A percentile compares a stretch with the other conserved stretches of the same genome.
Evolutionary conservation across 176 grass and related monocot genomes (phyloP).

Genomic region (Triticum timopheevii): DNA sequence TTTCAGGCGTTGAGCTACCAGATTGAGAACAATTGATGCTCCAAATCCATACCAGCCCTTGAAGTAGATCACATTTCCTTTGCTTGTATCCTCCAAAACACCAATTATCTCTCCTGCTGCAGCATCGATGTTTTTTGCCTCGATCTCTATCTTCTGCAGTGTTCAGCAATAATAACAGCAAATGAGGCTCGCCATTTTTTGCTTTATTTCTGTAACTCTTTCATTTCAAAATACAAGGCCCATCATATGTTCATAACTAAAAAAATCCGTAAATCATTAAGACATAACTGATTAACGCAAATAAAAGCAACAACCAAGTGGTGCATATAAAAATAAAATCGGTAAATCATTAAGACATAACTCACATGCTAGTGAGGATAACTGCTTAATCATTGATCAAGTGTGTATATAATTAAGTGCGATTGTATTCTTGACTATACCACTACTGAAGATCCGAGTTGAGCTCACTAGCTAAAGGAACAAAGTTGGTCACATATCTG

Average conservation of each 20-base stretch:
- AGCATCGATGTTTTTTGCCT: not conserved
- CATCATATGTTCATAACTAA: not conserved
- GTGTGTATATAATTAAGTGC: too few relatives aligned
- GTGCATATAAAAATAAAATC: too few relatives aligned
- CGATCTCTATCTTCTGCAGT: rapidly evolving
- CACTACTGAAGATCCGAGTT: too few relatives aligned
- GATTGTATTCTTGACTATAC: too few relatives aligned
- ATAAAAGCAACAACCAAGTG: too few relatives aligned
- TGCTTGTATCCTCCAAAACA: not conserved
- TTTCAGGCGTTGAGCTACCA: not conserved
- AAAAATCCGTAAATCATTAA: not conserved
- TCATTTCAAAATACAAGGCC: not conserved
- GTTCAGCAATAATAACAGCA: not conserved
- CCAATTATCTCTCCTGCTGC: not conserved
- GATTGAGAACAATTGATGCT: not conserved
- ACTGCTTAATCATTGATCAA: too few relatives aligned
- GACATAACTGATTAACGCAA: not conserved
- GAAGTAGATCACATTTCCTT: not conserved
- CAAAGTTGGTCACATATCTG: too few relatives aligned
- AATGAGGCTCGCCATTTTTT: not conserved
- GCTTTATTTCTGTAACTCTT: not conserved
- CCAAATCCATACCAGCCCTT: not conserved
- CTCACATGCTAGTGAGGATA: too few relatives aligned
- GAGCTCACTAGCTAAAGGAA: too few relatives aligned
- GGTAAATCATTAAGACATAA: too few relatives aligned